These are phyloP conservation scores for Venturia pyrina DNA, from an alignment of 2,329 filamentous ascomycete genomes.

Conservation along the genomic window DNA sequence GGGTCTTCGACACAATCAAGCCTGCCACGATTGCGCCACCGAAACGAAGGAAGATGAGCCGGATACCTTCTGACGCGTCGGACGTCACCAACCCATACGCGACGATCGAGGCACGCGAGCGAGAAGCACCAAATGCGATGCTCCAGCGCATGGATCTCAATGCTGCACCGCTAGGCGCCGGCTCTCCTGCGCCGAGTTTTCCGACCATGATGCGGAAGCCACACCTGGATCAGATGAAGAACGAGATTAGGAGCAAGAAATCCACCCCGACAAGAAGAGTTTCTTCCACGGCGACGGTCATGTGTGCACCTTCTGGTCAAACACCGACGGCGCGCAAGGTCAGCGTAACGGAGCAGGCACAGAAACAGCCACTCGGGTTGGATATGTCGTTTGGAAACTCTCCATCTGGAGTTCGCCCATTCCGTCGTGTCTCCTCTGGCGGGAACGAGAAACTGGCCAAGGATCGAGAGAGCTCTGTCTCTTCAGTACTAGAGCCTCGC, in stretches of 20 bases:
- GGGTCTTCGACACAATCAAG: slow-evolving; percentile 93
- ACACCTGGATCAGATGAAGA: slow-evolving; percentile 15
- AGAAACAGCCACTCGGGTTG: slow-evolving; percentile 70
- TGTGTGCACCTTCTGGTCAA: slow-evolving; percentile 24
- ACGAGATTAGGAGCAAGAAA: background rate
- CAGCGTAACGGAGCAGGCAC: slow-evolving; percentile 22
- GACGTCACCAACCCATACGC: slow-evolving; percentile 13
- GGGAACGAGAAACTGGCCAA: slow-evolving; percentile 20
- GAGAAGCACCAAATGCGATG: slow-evolving; percentile 14
- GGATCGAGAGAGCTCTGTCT: slow-evolving; percentile 1
- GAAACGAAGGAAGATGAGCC: slow-evolving; percentile 38
- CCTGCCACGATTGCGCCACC: slow-evolving; percentile 24
- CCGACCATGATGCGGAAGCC: slow-evolving; percentile 18
- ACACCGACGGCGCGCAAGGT: slow-evolving; percentile 35
- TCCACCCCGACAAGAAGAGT: slow-evolving; percentile 18
- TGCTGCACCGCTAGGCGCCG: slow-evolving; percentile 30
- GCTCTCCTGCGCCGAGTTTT: slow-evolving; percentile 28
- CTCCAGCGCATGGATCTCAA: slow-evolving; percentile 35
- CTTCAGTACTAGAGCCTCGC: slow-evolving; percentile 5
- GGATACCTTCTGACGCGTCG: slow-evolving; percentile 30
- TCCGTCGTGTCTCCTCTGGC: slow-evolving; percentile 71
- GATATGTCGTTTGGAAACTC: slow-evolving; percentile 92
- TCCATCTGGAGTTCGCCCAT: slow-evolving; percentile 83
- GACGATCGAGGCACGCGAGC: slow-evolving; percentile 7
- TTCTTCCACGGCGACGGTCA: slow-evolving; percentile 29